Percentiles rank a stretch among this genome's conserved stretches.
These are phyloP conservation scores for Ceratobasidium theobromae DNA, from an alignment of 1,284 basidiomycete genomes.

Conservation along the genomic window DNA sequence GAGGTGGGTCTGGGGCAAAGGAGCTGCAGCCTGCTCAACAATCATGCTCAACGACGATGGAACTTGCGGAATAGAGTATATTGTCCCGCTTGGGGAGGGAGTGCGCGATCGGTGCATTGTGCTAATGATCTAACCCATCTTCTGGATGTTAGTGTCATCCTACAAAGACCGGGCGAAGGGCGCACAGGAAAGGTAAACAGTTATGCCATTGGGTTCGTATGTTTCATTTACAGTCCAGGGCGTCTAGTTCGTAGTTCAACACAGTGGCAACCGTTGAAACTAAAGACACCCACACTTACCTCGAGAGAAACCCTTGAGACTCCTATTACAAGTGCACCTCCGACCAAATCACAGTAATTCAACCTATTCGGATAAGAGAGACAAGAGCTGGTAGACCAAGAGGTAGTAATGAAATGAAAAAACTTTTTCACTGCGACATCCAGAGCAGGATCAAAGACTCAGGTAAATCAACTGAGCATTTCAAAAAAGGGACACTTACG, in stretches of 20 bases:
- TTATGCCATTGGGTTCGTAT: conserved; percentile 14
- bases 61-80: conserved; percentile 7
- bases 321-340: too few species aligned
- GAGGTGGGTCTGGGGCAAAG: conserved; percentile 7
- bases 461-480: not conserved
- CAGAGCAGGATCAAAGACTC: not conserved
- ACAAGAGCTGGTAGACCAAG: too few species aligned
- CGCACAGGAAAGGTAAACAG: conserved; percentile 8
- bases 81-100: conserved; percentile 18
- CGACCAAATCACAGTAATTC: too few species aligned
- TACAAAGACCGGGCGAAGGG: not conserved
- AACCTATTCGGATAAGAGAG: too few species aligned
- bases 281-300: too few species aligned
- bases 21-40: not conserved
- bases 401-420: not conserved
- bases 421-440: not conserved
- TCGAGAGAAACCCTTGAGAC: too few species aligned
- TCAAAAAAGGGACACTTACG: not conserved
- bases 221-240: conserved; percentile 8
- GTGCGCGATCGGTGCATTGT: conserved; percentile 19
- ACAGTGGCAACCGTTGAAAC: too few species aligned
- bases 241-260: too few species aligned
- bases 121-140: conserved; percentile 26
- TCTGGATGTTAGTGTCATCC: conserved; percentile 9
- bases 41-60: not conserved